These are phyloP conservation scores for Epichloe scottii DNA, from an alignment of 2,329 filamentous ascomycete species.

Conservation along the genomic window DNA sequence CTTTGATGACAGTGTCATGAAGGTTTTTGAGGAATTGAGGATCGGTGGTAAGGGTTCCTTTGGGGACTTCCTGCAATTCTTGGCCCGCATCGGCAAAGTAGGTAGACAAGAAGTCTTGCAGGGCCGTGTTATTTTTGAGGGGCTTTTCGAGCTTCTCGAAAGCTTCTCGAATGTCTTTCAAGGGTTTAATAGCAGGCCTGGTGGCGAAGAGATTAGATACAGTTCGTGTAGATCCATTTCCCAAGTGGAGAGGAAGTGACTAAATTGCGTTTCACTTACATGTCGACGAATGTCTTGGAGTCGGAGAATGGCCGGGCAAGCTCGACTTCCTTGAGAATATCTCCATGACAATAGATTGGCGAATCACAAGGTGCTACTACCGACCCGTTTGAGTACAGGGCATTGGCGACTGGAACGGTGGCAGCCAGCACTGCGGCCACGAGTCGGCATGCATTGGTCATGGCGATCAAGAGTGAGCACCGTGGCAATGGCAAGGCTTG, in stretches of 20 bases:
- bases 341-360: conserved; percentile 54
- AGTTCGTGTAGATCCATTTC: background rate
- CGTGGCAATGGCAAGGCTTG: background rate
- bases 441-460: conserved; percentile 15
- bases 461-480: conserved; percentile 3
- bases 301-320: conserved; percentile 51
- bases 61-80: conserved; percentile 44
- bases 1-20: conserved; percentile 42
- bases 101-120: conserved; percentile 47
- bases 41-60: conserved; percentile 38
- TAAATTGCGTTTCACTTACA: conserved; percentile 29
- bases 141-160: conserved; percentile 48
- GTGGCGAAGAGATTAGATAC: background rate
- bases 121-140: conserved; percentile 48
- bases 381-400: conserved; percentile 47
- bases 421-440: conserved; percentile 15
- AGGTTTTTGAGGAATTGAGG: conserved; percentile 45
- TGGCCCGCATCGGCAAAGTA: conserved; percentile 53
- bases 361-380: conserved; percentile 54
- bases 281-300: conserved; percentile 61
- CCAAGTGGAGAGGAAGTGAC: background rate
- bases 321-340: conserved; percentile 49
- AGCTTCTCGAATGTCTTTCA: conserved; percentile 48
- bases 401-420: conserved; percentile 19
- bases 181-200: conserved; percentile 46